phyloP scores from a whole-genome alignment of 108 stramenopile species.

The Cyclotella baltica region DNA sequence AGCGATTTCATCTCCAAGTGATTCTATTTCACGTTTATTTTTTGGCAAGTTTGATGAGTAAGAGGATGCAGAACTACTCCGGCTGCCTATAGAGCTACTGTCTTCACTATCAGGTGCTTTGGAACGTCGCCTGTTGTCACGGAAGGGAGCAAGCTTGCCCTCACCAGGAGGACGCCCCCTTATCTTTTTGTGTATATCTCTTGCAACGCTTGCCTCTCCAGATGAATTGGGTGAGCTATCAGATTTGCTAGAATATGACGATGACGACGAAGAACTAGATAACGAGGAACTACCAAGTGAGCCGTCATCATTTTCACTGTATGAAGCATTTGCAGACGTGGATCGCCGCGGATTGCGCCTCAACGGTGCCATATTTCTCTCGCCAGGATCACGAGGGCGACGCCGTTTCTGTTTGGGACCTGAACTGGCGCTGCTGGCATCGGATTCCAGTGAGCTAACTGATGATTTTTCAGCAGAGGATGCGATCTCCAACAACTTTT shows the following conservation, averaged over 20 bases:
- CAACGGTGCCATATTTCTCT: neutral
- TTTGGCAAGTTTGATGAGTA: too few species aligned
- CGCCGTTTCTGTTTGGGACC: neutral
- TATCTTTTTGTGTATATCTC: neutral
- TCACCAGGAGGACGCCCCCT: too few species aligned
- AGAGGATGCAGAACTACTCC: too few species aligned
- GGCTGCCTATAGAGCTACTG: too few species aligned
- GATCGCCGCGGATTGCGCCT: constrained; percentile 15
- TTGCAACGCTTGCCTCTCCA: neutral
- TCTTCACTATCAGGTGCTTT: too few species aligned
- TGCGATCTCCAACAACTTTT: constrained; percentile 18
- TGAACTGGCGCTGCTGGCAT: neutral
- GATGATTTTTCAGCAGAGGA: neutral
- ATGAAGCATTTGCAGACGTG: neutral
- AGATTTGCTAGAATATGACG: neutral
- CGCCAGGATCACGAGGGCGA: neutral
- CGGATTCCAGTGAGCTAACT: neutral
- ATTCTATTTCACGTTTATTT: too few species aligned
- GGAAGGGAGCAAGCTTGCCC: too few species aligned
- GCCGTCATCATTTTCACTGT: neutral
- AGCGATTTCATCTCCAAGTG: too few species aligned
- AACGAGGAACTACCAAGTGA: neutral
- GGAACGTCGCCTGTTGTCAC: too few species aligned
- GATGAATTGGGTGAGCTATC: too few species aligned
- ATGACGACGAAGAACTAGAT: neutral